phyloP scores from a whole-genome alignment of 2,329 filamentous ascomycete species.

The Cladosporium phlei region DNA sequence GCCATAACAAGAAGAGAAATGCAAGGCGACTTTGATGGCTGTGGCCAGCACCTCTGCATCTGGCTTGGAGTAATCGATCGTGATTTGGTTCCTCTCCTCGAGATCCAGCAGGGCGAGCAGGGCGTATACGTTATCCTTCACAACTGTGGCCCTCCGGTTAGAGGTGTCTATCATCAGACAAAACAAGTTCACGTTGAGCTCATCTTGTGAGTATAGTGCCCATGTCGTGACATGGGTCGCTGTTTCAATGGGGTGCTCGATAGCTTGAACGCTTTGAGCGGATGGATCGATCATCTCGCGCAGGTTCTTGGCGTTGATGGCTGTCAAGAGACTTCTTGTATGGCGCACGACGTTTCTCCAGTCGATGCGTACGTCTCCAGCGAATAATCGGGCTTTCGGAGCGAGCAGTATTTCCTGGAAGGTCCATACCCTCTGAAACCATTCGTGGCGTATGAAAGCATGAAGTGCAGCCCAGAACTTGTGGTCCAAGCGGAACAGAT shows the following conservation, averaged over 20 bases:
- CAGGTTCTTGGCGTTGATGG: neutral
- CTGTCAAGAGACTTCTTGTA: neutral
- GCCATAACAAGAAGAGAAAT: neutral
- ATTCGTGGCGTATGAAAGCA: neutral
- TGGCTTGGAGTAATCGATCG: neutral
- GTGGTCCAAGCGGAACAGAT: neutral
- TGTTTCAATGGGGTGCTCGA: neutral
- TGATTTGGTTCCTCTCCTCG: neutral
- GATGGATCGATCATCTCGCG: neutral
- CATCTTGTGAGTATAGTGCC: neutral
- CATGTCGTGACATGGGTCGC: neutral
- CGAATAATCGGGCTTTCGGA: neutral
- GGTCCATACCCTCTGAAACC: neutral
- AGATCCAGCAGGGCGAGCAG: neutral
- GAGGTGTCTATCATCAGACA: neutral
- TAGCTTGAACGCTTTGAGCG: neutral
- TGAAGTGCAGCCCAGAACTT: neutral
- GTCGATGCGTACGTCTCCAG: neutral
- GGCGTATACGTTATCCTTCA: neutral
- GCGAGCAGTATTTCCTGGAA: neutral
- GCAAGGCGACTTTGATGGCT: neutral
- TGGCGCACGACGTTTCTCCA: neutral
- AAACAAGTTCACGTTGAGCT: neutral
- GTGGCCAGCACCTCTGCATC: neutral
- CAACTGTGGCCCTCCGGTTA: neutral